phyloP scores from a whole-genome alignment of 73 alveolate genomes.

The Paramecium bursaria region DNA sequence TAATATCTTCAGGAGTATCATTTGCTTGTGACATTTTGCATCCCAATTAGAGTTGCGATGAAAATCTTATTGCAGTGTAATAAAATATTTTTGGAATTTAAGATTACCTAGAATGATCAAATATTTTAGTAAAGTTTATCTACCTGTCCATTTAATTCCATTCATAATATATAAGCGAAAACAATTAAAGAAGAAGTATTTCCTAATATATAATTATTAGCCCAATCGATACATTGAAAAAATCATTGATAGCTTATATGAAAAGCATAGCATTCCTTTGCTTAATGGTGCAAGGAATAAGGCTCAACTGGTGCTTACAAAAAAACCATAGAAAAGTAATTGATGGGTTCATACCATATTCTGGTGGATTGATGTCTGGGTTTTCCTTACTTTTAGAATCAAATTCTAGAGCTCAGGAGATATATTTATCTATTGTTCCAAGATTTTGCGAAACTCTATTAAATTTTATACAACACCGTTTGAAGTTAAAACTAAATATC shows the following conservation, averaged over 20 bases:
- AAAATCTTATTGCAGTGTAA: too few relatives aligned
- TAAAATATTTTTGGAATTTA: too few relatives aligned
- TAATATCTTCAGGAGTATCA: too few relatives aligned
- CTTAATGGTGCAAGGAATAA: not conserved
- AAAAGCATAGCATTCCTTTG: not conserved
- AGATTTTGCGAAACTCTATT: constrained; percentile 12
- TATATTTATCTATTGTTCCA: constrained; percentile 7
- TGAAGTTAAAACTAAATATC: not conserved
- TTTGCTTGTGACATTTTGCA: too few relatives aligned
- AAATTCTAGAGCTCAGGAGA: constrained; percentile 16
- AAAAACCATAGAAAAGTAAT: not conserved
- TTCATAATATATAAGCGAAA: constrained; percentile 17
- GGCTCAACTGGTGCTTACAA: constrained; percentile 21
- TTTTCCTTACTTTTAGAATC: constrained; percentile 20
- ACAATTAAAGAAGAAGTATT: not conserved
- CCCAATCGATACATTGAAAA: not conserved
- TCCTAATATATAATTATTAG: not conserved
- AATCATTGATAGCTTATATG: not conserved
- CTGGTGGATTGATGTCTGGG: constrained; percentile 31
- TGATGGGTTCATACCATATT: constrained; percentile 12
- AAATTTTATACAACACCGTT: not conserved
- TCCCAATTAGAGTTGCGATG: too few relatives aligned
- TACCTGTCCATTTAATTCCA: constrained; percentile 38
- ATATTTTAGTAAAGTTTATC: constrained; percentile 46
- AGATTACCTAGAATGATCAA: too few relatives aligned